phyloP scores from a whole-genome alignment of 1,284 basidiomycete species.

The Marasmius sp. region DNA sequence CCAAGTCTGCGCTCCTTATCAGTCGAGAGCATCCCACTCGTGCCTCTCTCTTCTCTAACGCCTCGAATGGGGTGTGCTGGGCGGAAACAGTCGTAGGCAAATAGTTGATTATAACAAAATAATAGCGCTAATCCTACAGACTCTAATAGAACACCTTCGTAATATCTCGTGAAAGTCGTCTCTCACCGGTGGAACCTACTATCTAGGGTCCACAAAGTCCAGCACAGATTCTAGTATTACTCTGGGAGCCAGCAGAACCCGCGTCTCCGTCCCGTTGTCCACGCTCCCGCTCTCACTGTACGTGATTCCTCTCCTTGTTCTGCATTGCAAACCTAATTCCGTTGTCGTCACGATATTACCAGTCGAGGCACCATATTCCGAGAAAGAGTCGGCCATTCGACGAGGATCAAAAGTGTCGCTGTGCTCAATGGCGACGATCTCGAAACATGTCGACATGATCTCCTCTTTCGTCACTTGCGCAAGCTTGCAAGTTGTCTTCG shows the following conservation, averaged over 20 bases:
- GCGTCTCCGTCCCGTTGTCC: conserved; percentile 44
- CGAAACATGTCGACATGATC: conserved; percentile 71
- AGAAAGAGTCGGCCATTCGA: conserved; percentile 67
- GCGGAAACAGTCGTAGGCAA: too few species aligned
- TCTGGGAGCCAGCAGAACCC: conserved; percentile 64
- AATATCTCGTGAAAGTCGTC: background rate
- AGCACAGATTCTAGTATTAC: conserved; percentile 71
- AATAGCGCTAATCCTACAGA: too few species aligned
- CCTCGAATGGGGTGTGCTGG: too few species aligned
- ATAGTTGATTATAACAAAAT: too few species aligned
- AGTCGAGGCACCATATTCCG: conserved; percentile 51
- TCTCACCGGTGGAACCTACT: conserved; percentile 2
- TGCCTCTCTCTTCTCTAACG: too few species aligned
- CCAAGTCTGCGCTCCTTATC: too few species aligned
- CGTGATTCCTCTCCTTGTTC: conserved; percentile 44
- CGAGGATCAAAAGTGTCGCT: conserved; percentile 48
- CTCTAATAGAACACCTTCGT: background rate
- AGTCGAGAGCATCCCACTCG: too few species aligned
- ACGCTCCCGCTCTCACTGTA: conserved; percentile 33
- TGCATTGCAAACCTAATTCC: conserved; percentile 67
- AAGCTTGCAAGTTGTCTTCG: conserved; percentile 57
- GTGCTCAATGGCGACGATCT: conserved; percentile 59
- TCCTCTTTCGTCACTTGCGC: conserved; percentile 64
- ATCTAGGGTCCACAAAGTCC: conserved; percentile 50
- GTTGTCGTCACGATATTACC: conserved; percentile 63